Evolutionary conservation across 371 early-diverging fungal species (phyloP).

Genomic region (Mortierella sp.): DNA sequence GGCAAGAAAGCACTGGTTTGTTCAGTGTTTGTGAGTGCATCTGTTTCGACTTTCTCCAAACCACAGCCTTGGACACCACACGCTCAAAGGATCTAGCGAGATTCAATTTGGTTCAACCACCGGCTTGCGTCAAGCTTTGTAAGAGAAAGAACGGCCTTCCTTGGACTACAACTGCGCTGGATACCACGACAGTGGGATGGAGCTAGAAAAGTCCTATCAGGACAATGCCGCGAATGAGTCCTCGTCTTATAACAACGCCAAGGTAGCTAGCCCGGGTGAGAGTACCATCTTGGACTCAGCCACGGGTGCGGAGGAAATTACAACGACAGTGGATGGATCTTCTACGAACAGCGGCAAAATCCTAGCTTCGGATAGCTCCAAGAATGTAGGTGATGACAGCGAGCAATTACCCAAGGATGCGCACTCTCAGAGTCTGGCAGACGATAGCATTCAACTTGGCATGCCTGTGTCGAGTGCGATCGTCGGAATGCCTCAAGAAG

Average conservation of each 20-base stretch:
- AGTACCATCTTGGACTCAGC: background rate
- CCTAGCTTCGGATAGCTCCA: background rate
- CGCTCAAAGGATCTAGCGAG: too few species aligned
- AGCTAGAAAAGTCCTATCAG: constrained; percentile 5
- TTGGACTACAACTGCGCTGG: background rate
- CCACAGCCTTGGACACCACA: too few species aligned
- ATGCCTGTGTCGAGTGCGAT: too few species aligned
- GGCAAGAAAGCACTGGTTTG: too few species aligned
- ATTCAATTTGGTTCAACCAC: background rate
- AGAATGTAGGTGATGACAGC: background rate
- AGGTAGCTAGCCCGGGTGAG: constrained; percentile 4
- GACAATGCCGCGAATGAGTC: background rate
- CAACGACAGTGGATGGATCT: background rate
- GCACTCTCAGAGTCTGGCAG: background rate
- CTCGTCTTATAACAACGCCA: background rate
- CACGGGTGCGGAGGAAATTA: background rate
- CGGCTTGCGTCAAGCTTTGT: background rate
- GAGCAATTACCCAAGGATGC: background rate
- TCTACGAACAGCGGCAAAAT: too few species aligned
- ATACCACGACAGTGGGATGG: constrained; percentile 8
- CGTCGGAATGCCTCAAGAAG: background rate
- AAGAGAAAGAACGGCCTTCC: too few species aligned
- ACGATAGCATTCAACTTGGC: too few species aligned
- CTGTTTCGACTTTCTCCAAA: too few species aligned
- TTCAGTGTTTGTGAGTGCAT: too few species aligned